phyloP scores from a whole-genome alignment of 1,284 basidiomycete genomes.

The Microbotryomycetes sp. region DNA sequence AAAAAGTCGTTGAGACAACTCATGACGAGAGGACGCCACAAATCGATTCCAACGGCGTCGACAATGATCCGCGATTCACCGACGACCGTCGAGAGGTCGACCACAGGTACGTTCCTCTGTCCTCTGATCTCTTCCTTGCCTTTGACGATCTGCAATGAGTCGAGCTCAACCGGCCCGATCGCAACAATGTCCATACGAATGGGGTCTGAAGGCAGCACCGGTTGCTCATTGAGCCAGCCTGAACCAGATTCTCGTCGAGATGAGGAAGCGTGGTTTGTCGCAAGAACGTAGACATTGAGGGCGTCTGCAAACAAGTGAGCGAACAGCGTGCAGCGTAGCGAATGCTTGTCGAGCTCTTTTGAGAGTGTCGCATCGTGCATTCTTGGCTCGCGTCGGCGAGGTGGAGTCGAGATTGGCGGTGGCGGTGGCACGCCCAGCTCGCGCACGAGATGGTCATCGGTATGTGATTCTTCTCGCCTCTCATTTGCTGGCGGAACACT shows the following conservation, averaged over 20 bases:
- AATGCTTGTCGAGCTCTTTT: slow-evolving; percentile 5
- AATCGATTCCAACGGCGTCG: slow-evolving; percentile 22
- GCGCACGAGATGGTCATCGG: too few relatives aligned
- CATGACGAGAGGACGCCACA: slow-evolving; percentile 29
- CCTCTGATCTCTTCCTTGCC: slow-evolving; percentile 8
- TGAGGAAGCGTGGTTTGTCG: slow-evolving; percentile 3
- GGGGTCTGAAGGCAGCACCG: slow-evolving; percentile 21
- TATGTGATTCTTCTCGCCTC: too few relatives aligned
- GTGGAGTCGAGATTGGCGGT: neutral
- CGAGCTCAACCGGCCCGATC: slow-evolving; percentile 18
- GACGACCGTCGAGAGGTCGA: slow-evolving; percentile 6
- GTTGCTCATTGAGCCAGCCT: neutral
- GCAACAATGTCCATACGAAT: slow-evolving; percentile 26
- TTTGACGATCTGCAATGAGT: neutral
- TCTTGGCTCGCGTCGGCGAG: neutral
- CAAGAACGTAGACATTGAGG: slow-evolving; percentile 27
- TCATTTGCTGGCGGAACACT: too few relatives aligned
- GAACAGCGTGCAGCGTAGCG: slow-evolving; percentile 12
- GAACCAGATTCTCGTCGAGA: neutral
- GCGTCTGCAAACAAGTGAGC: slow-evolving; percentile 13
- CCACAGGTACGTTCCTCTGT: neutral
- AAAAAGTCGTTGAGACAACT: slow-evolving; percentile 27
- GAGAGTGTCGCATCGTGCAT: neutral
- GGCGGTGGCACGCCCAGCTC: neutral
- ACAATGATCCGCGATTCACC: slow-evolving; percentile 22